Evolutionary conservation across 1,139 yeast genomes (phyloP).

Genomic region (Diutina pseudorugosa): DNA sequence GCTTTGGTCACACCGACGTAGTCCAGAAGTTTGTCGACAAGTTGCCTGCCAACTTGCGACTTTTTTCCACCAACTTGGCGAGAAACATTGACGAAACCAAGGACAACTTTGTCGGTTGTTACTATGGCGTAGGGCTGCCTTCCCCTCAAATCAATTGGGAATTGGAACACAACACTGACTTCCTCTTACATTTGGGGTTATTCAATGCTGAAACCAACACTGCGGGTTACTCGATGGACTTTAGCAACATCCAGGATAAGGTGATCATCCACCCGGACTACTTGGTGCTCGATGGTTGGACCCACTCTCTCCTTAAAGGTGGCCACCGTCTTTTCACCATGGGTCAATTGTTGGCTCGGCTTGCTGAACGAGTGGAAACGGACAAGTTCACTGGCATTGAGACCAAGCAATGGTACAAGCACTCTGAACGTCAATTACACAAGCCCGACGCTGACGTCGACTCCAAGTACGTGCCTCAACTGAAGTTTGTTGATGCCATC

Average conservation of each 20-base stretch:
- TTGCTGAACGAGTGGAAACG: slow-evolving; percentile 15
- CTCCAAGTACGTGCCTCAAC: slow-evolving; percentile 11
- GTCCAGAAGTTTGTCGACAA: slow-evolving; percentile 34
- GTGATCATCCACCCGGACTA: slow-evolving; percentile 7
- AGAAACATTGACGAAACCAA: slow-evolving; percentile 52
- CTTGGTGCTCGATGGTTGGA: slow-evolving; percentile 8
- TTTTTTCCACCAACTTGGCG: slow-evolving; percentile 29
- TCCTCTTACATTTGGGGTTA: slow-evolving; percentile 39
- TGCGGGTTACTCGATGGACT: slow-evolving; percentile 27
- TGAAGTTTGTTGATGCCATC: slow-evolving; percentile 19
- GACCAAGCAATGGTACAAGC: neutral
- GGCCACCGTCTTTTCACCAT: neutral
- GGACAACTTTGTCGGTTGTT: slow-evolving; percentile 50
- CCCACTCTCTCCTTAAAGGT: slow-evolving; percentile 1
- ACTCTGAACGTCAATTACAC: neutral
- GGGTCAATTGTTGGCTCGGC: neutral
- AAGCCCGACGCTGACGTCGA: slow-evolving; percentile 3
- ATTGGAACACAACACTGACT: slow-evolving; percentile 29
- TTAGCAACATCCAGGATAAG: slow-evolving; percentile 4
- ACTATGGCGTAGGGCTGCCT: slow-evolving; percentile 33
- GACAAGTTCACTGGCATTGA: neutral
- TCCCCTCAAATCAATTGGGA: slow-evolving; percentile 13
- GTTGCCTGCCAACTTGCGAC: slow-evolving; percentile 16
- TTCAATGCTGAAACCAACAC: slow-evolving; percentile 44
- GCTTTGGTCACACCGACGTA: slow-evolving; percentile 32